Evolutionary conservation across 208 protist species (phyloP), one percentile per base, ranked within the genome.

Genomic region (Porcisia deanei): DNA sequence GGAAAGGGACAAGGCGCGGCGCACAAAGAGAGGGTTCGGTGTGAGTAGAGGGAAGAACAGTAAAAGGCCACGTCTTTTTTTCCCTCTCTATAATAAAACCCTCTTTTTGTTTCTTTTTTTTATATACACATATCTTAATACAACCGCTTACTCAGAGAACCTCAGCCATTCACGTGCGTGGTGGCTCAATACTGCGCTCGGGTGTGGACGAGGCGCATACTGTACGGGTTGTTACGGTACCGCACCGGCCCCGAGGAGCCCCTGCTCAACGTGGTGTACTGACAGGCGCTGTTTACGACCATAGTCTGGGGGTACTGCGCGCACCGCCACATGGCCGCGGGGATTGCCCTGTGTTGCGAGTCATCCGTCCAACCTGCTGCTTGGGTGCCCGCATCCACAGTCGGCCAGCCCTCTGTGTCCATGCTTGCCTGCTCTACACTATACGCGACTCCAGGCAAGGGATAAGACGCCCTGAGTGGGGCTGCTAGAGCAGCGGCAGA

Each of bases 201-300:
- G 22, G 70, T 59, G 9, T 69, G 30, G 3, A 77, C 49, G 18
- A 82, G 47, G 41, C 18, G 71, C 72, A 82, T 74, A 18, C 77
- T 76, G 67, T 87, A 87, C 22, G 83, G 83, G 69, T 87, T 87
- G 63, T 87, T 79, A 41, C 83, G 78, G 63, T 84, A 87, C 37
- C 83, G 79, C 39, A 57, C 47, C 55, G 71, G 67, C 16, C 69
- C 70, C 5, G 59, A 61, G 16, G 16, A 53, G 9, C 71, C 69
- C n/a, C 14, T 55, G 43, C 43, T 52, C n/a, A 55, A 57, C 16
- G 71, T 71, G 3, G 71, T 73, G 22, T 37, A 7, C 58, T 72
- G 61, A 49, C 71, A 66, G 53, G 57, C 34, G 52, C 67, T 45
- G 53, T 58, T 55, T 53, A 72, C 6, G 6, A 60, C 34, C 52